Evolutionary conservation across 129 eudicot species (phyloP).

Genomic region (Saussurea involucrata): DNA sequence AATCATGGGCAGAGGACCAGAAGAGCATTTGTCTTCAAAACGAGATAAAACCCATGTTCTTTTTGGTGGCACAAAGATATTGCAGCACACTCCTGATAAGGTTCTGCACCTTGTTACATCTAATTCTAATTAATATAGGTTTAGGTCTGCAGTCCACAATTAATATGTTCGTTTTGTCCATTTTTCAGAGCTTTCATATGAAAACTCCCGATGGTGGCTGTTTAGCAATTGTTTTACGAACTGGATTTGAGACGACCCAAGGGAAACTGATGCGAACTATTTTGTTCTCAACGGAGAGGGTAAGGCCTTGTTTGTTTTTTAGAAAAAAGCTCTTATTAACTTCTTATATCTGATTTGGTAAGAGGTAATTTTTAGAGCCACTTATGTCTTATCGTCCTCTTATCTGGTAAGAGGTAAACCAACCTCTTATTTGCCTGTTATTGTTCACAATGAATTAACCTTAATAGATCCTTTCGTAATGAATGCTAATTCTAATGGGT

Average conservation of each 20-base stretch:
- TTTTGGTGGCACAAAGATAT: constrained; percentile 96
- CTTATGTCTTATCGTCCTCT: no score
- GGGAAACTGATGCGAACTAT: constrained; percentile 97
- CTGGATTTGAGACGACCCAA: constrained; percentile 97
- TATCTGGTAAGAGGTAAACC: no score
- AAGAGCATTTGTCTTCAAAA: constrained; percentile 62
- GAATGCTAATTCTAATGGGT: no score
- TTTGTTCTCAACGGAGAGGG: constrained; percentile 97
- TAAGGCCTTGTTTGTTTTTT: no score
- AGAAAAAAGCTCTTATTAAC: no score
- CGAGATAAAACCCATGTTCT: constrained; percentile 85
- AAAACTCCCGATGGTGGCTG: constrained; percentile 99
- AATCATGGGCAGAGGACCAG: constrained; percentile 66
- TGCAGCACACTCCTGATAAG: constrained; percentile 97
- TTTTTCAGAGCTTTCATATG: constrained; percentile 56
- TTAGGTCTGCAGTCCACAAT: background rate
- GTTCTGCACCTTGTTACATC: constrained; percentile 28
- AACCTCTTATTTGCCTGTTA: no score
- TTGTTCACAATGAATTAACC: no score
- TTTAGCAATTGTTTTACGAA: constrained; percentile 86
- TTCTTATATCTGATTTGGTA: no score
- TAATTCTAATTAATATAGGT: background rate
- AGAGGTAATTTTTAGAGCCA: no score
- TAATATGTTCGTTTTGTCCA: constrained; percentile 5
- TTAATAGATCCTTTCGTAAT: no score